Evolutionary conservation across 2,329 filamentous ascomycete genomes (phyloP).

Genomic region (Neonectria magnoliae): DNA sequence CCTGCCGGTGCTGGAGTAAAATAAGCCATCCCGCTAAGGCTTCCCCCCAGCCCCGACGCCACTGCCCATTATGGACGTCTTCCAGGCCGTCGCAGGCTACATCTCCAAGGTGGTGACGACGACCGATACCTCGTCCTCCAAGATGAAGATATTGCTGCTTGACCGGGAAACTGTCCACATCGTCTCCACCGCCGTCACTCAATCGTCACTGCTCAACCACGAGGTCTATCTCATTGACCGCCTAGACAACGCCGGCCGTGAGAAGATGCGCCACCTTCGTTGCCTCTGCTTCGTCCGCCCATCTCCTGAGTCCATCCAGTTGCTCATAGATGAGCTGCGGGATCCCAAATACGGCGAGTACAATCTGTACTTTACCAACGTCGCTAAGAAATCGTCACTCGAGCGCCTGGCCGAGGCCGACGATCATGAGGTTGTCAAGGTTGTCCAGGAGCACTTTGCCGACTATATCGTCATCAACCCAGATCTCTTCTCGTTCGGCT

Average conservation of each 20-base stretch:
- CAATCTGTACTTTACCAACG: constrained; percentile 96
- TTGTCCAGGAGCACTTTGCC: constrained; percentile 94
- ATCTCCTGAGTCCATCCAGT: constrained; percentile 90
- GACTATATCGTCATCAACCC: constrained; percentile 96
- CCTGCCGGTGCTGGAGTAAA: constrained; percentile 19
- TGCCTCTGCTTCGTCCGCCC: constrained; percentile 94
- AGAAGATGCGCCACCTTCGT: constrained; percentile 97
- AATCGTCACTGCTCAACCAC: constrained; percentile 93
- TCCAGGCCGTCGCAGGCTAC: constrained; percentile 92
- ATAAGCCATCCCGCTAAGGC: constrained; percentile 7
- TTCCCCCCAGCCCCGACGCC: not conserved
- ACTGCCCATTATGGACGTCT: constrained; percentile 82
- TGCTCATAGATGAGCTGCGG: constrained; percentile 92
- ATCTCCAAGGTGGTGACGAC: constrained; percentile 92
- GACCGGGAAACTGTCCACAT: constrained; percentile 95
- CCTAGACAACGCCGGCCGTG: constrained; percentile 85
- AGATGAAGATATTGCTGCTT: constrained; percentile 98
- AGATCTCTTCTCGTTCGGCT: constrained; percentile 85
- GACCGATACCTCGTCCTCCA: constrained; percentile 76
- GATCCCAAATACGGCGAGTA: constrained; percentile 99
- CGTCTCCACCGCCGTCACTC: constrained; percentile 93
- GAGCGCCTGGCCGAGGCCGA: constrained; percentile 96
- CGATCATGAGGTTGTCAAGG: constrained; percentile 95
- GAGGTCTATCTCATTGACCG: constrained; percentile 98
- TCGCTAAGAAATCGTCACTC: constrained; percentile 94